Percentiles rank a stretch among this genome's conserved stretches.
Conservation (phyloP, 2,329 filamentous ascomycete genomes). For the Neobulgaria alba region DNA sequence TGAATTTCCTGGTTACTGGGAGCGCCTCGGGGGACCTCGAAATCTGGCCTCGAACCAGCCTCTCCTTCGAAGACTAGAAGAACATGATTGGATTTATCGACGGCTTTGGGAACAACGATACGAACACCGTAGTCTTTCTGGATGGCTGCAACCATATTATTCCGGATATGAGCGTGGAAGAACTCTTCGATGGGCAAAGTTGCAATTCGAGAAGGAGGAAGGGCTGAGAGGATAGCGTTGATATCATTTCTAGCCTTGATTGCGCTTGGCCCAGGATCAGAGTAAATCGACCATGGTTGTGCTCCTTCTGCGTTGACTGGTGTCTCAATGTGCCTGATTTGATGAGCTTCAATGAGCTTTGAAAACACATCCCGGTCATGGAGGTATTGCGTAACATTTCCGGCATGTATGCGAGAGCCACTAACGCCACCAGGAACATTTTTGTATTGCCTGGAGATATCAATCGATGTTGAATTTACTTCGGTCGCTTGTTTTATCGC, state of each 20-base stretch:
- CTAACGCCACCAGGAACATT: conserved; percentile 64
- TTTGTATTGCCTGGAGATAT: conserved; percentile 71
- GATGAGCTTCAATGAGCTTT: conserved; percentile 25
- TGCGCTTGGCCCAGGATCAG: conserved; percentile 65
- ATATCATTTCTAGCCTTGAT: conserved; percentile 69
- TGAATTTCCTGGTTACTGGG: conserved; percentile 41
- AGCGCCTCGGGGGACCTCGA: conserved; percentile 45
- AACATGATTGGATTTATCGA: conserved; percentile 51
- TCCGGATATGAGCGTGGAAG: conserved; percentile 65
- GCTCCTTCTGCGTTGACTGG: conserved; percentile 62
- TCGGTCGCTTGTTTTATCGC: conserved; percentile 82
- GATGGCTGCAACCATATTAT: conserved; percentile 53
- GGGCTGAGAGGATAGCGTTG: conserved; percentile 61
- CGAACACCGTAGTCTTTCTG: conserved; percentile 65
- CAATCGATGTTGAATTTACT: conserved; percentile 78
- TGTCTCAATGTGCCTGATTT: conserved; percentile 82
- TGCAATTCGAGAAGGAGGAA: conserved; percentile 64
- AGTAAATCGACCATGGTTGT: conserved; percentile 77
- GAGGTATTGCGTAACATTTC: conserved; percentile 81
- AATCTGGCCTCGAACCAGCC: conserved; percentile 37
- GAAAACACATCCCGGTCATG: conserved; percentile 58
- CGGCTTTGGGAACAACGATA: conserved; percentile 59
- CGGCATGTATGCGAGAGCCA: conserved; percentile 59
- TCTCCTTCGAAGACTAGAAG: conserved; percentile 68
- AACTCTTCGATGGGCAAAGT: conserved; percentile 66